Base-by-base conservation (phyloP, 2,329 filamentous ascomycete species). In the Atkinsonella hypoxylon region DNA sequence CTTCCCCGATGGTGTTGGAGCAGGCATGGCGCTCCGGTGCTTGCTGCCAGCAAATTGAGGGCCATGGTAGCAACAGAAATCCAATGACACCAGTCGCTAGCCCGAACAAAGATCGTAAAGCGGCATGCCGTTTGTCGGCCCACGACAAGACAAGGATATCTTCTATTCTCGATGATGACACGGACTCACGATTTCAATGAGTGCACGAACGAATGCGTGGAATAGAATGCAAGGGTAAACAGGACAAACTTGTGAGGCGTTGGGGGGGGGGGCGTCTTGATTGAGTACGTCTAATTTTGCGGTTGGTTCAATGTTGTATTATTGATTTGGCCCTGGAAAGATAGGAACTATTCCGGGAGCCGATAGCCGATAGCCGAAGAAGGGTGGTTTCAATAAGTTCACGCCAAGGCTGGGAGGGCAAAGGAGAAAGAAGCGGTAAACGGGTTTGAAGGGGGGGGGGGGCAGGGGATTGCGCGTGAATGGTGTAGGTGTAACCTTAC, bases 1-100 rank as follows among this genome's bases (percentile, higher is more conserved):
- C 75, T 1, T 82, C 78, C 46, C 78, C 84, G 1, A 72, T 75
- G 13, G 72, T 80, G 34, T 72, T 89, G 18, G 85, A 88, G 67
- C 81, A 83, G 62, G 80, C 82, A n/a, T 89, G 84, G 81, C 76
- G 73, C 62, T 69, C 70, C 10, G 74, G 70, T 39, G 60, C 64
- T 30, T 67, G 70, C 58, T 67, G 68, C 67, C 63, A 67, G 62
- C 58, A 69, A 53, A 55, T 57, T 8, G 64, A 60, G 44, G 62
- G 60, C 44, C 12, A 15, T 20, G 58, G 68, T 51, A 54, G 57
- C 11, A 63, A 59, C 45, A 62, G 61, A 43, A 73, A 70, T 26
- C 78, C 77, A 45, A 72, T 81, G 58, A 78, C 77, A 9, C 75
- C 76, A 7, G 67, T 73, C 41, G 70, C 74, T 31, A 75, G 76